Conservation (phyloP, 2,329 filamentous ascomycete genomes). For the Ascochyta lentis region DNA sequence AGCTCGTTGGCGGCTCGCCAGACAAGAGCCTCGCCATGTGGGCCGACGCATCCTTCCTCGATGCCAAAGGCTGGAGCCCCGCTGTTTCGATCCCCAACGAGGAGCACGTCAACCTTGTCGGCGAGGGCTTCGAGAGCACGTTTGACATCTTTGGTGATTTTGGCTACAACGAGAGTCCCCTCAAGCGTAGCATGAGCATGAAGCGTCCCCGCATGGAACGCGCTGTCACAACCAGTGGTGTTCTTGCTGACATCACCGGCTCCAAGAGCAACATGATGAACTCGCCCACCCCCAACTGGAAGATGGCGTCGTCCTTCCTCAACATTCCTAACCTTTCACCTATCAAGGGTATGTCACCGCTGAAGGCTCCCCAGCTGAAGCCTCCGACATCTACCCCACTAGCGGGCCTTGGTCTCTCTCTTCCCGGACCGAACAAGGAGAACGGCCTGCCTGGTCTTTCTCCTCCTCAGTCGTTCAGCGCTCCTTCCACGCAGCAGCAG, state of each 20-base stretch:
- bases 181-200: slow-evolving; percentile 63
- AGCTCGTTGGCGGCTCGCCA: slow-evolving; percentile 79
- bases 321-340: slow-evolving; percentile 48
- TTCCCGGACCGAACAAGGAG: slow-evolving; percentile 30
- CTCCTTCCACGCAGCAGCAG: slow-evolving; percentile 26
- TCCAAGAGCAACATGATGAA: slow-evolving; percentile 55
- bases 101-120: slow-evolving; percentile 60
- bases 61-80: slow-evolving; percentile 63
- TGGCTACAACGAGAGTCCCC: slow-evolving; percentile 65
- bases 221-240: slow-evolving; percentile 66
- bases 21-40: slow-evolving; percentile 62
- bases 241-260: slow-evolving; percentile 67
- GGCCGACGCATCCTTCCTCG: slow-evolving; percentile 58
- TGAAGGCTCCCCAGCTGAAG: slow-evolving; percentile 40
- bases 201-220: slow-evolving; percentile 69
- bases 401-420: slow-evolving; percentile 26
- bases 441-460: slow-evolving; percentile 31
- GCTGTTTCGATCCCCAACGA: slow-evolving; percentile 70
- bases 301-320: slow-evolving; percentile 44
- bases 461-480: slow-evolving; percentile 41
- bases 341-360: slow-evolving; percentile 37
- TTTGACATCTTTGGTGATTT: slow-evolving; percentile 68
- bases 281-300: slow-evolving; percentile 45
- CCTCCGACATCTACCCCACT: slow-evolving; percentile 34
- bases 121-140: slow-evolving; percentile 55